Conservation (phyloP, 352 stramenopile species). For the Thraustochytrium sp. region DNA sequence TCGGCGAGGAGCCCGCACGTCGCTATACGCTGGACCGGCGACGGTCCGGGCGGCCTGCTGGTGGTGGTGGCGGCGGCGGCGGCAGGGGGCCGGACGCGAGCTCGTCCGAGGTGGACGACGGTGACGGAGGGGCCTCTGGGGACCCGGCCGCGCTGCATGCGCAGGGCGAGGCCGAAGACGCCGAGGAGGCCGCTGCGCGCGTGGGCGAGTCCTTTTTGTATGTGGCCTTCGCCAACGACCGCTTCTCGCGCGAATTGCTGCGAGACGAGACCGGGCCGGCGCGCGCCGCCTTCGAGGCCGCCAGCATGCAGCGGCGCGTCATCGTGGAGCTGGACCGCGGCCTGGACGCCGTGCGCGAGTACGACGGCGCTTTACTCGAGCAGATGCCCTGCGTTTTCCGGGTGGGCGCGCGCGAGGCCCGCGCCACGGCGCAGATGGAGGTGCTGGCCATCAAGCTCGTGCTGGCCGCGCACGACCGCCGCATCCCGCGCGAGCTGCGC, state of each 20-base stretch:
- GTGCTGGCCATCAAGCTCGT: not conserved
- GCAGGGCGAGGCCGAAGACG: not conserved
- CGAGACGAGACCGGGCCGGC: not conserved
- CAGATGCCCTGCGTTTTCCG: not conserved
- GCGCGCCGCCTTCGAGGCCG: not conserved
- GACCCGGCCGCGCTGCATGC: not conserved
- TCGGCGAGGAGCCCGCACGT: not conserved
- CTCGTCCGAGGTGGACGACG: not conserved
- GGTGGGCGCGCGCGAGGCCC: not conserved
- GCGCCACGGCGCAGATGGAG: not conserved
- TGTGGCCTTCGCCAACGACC: conserved; percentile 6
- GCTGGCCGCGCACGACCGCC: not conserved
- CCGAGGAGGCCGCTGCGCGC: not conserved
- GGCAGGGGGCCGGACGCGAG: not conserved
- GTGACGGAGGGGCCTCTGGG: not conserved
- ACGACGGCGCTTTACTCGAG: not conserved
- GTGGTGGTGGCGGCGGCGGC: not conserved
- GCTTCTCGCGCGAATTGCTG: not conserved
- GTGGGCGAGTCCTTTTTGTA: not conserved
- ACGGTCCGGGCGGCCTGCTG: not conserved
- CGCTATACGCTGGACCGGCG: no score
- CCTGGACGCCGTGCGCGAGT: not conserved
- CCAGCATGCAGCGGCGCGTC: not conserved
- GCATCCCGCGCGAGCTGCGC: not conserved
- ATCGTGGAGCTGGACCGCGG: not conserved